Percentiles rank a stretch among this genome's conserved stretches.
These are phyloP conservation scores for Trebouxia sp. DNA, from an alignment of 139 green algal genomes.

Conservation along the genomic window DNA sequence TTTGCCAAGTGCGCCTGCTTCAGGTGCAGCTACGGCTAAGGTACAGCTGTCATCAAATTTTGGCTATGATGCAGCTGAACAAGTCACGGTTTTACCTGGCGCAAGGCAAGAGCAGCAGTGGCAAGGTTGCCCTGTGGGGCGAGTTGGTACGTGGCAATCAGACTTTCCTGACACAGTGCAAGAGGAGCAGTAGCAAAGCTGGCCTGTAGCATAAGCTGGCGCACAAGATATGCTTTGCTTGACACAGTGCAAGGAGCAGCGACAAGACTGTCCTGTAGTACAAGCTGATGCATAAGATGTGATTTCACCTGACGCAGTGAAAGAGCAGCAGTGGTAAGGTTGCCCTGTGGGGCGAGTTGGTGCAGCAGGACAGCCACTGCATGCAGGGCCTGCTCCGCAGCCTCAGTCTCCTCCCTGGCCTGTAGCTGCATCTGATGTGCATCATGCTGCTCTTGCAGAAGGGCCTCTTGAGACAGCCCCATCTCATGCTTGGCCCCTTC, in stretches of 20 bases:
- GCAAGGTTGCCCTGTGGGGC: background rate
- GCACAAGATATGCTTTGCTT: no score
- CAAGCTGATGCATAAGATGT: no score
- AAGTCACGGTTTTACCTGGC: background rate
- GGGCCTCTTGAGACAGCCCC: conserved; percentile 14
- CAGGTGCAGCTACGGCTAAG: no score
- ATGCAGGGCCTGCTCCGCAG: background rate
- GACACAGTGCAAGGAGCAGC: no score
- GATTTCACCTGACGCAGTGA: background rate
- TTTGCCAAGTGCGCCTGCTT: no score
- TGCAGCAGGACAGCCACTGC: background rate
- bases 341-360: background rate
- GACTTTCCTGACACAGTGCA: no score
- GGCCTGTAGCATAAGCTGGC: conserved; percentile 7
- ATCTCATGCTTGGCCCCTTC: background rate
- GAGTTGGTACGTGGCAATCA: background rate
- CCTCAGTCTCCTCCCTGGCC: conserved; percentile 11
- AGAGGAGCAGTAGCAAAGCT: background rate
- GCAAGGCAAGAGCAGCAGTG: background rate
- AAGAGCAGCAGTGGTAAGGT: background rate
- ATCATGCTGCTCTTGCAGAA: conserved; percentile 1
- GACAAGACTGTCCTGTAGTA: no score
- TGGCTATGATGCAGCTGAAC: no score
- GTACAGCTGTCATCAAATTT: no score
- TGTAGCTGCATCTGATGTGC: background rate